These are phyloP conservation scores for Macroventuria anomochaeta DNA, from an alignment of 2,329 filamentous ascomycete species.

Conservation along the genomic window DNA sequence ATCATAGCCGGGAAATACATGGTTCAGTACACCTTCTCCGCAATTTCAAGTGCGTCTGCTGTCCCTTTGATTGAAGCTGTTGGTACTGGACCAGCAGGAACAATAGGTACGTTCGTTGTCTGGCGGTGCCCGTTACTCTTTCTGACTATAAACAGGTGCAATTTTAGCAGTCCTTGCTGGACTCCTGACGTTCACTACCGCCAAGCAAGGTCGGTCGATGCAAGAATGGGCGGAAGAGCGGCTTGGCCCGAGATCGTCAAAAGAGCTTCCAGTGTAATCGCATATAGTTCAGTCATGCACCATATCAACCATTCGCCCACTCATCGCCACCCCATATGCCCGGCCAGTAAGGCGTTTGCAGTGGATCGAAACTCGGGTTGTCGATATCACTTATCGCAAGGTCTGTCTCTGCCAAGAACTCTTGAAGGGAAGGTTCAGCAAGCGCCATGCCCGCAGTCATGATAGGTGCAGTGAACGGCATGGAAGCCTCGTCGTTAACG, in stretches of 20 bases:
- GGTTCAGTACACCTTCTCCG: conserved; percentile 40
- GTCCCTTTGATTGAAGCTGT: conserved; percentile 40
- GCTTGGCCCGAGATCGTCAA: not conserved
- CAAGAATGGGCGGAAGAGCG: conserved; percentile 20
- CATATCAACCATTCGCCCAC: conserved; percentile 1
- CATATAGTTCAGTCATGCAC: not conserved
- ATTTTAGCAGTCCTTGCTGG: conserved; percentile 20
- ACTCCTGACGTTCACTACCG: conserved; percentile 16
- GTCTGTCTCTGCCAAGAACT: conserved; percentile 25
- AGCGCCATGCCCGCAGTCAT: conserved; percentile 28
- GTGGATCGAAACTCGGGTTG: conserved; percentile 19
- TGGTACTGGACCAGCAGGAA: conserved; percentile 31
- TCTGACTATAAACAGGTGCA: conserved; percentile 6
- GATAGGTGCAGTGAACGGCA: conserved; percentile 1
- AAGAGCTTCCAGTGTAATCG: not conserved
- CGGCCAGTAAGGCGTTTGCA: conserved; percentile 27
- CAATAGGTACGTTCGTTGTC: conserved; percentile 15
- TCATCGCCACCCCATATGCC: conserved; percentile 20
- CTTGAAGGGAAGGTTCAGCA: conserved; percentile 23
- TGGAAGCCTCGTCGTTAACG: not conserved
- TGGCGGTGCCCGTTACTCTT: not conserved
- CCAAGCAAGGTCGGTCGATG: conserved; percentile 20
- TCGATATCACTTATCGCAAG: conserved; percentile 20
- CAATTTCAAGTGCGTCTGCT: conserved; percentile 30
- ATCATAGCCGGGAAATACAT: conserved; percentile 43